Percentiles rank a stretch among this genome's conserved stretches.
Conservation (phyloP, 139 green algal genomes). For the Chlorella sp. region DNA sequence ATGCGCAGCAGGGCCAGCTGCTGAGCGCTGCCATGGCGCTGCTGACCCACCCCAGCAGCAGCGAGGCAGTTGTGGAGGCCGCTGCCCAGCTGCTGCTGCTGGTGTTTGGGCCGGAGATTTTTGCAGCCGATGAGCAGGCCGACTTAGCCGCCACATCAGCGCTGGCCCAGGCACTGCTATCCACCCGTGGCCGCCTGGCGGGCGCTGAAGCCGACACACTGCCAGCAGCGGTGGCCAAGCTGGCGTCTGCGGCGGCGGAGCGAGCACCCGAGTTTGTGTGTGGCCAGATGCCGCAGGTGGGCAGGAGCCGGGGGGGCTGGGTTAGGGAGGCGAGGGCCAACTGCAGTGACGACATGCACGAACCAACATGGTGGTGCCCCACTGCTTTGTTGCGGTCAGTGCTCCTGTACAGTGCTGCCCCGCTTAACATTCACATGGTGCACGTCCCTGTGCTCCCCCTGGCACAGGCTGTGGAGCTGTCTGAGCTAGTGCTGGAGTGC, state of each 20-base stretch:
- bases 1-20: constrained; percentile 33
- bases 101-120: constrained; percentile 46
- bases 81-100: constrained; percentile 46
- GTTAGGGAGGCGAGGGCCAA: no score
- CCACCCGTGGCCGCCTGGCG: constrained; percentile 16
- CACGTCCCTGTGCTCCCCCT: neutral
- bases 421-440: neutral
- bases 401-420: neutral
- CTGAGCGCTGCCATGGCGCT: constrained; percentile 34
- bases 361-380: neutral
- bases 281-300: neutral
- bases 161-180: constrained; percentile 38
- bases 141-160: constrained; percentile 39
- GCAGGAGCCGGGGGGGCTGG: neutral
- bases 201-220: neutral
- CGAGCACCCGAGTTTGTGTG: constrained; percentile 38
- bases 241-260: constrained; percentile 54
- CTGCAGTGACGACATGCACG: neutral
- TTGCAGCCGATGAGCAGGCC: constrained; percentile 28
- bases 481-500: constrained; percentile 56
- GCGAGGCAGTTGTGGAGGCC: constrained; percentile 16
- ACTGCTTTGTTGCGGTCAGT: no score
- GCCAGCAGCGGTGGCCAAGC: constrained; percentile 32
- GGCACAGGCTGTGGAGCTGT: neutral
- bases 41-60: constrained; percentile 16